Percentiles rank a stretch among this genome's conserved stretches.
Conservation (phyloP, 148 eudicot genomes). For the Camellia granthamiana region DNA sequence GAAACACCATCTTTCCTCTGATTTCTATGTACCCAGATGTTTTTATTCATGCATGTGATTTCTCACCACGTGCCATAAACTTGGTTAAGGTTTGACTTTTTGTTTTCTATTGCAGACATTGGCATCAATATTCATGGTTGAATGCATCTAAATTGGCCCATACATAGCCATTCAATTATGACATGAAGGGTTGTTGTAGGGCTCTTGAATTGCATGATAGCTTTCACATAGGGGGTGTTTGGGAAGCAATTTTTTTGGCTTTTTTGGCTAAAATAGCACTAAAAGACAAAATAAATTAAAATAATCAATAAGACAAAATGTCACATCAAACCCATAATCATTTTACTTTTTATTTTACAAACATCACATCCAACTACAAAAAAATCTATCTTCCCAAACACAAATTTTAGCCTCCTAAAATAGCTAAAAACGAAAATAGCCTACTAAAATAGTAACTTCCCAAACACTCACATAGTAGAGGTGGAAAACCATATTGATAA, state of each 20-base stretch:
- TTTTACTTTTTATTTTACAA: too few species aligned
- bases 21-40: conserved; percentile 69
- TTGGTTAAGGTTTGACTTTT: conserved; percentile 76
- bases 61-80: conserved; percentile 78
- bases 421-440: too few species aligned
- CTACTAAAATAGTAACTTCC: too few species aligned
- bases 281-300: too few species aligned
- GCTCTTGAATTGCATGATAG: conserved; percentile 5
- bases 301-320: too few species aligned
- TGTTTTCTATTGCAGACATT: neutral
- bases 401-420: too few species aligned
- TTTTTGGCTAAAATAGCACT: too few species aligned
- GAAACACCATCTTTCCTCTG: conserved; percentile 90
- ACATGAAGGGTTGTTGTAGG: neutral
- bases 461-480: neutral
- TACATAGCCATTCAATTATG: neutral
- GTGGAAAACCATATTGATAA: neutral
- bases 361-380: too few species aligned
- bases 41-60: conserved; percentile 92
- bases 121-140: neutral
- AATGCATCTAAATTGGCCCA: neutral
- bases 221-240: neutral
- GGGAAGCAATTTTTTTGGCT: too few species aligned
- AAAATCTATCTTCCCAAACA: too few species aligned
- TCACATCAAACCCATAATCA: too few species aligned